Evolutionary conservation across 805 yeast genomes (phyloP), one percentile per base, ranked within the genome.

Genomic region (Nakazawaea holstii): DNA sequence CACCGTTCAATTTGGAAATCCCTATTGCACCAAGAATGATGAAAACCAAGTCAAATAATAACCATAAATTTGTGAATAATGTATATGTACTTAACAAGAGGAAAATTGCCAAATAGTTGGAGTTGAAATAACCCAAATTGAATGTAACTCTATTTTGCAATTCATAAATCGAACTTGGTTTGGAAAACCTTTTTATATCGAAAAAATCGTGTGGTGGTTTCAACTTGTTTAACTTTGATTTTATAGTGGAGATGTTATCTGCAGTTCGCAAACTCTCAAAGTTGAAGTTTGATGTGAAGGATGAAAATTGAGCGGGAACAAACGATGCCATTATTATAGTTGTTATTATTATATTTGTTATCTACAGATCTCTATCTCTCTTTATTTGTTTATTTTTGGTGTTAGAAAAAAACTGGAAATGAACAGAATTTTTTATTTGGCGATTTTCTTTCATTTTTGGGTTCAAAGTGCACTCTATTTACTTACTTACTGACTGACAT

Each of bases 171-270:
- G 87, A 87, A 47, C 73, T 76, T 11, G 99, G 99, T 62, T 86
- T 87, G 46, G 92, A 82, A 52, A 91, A 64, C 65, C 96, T 82
- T 61, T 84, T 83, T 62, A 84, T 61, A 64, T 94, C 97, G 60
- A 92, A 89, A 62, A 94, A 94, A 62, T 94, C 99, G 63, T 82
- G 87, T 14, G 91, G 87, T 29, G 95, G 84, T 58, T 84, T 84
- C 56, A 94, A 68, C 57, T 85, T 79, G 48, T 89, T 68, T 45
- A 88, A 66, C 50, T 82, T 76, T 43, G 75, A 62, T 59, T 82
- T 86, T 48, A 91, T 62, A 2, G 81, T 63, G 10, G 66, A 57
- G 15, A 65, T 59, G 15, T 68, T 60, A 38, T 62, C 69, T 31
- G 60, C 59, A 65, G 60, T 65, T 50, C 61, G 55, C 47, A 64